These are phyloP conservation scores for Mrakia frigida DNA, from an alignment of 768 basidiomycete genomes.

Conservation along the genomic window DNA sequence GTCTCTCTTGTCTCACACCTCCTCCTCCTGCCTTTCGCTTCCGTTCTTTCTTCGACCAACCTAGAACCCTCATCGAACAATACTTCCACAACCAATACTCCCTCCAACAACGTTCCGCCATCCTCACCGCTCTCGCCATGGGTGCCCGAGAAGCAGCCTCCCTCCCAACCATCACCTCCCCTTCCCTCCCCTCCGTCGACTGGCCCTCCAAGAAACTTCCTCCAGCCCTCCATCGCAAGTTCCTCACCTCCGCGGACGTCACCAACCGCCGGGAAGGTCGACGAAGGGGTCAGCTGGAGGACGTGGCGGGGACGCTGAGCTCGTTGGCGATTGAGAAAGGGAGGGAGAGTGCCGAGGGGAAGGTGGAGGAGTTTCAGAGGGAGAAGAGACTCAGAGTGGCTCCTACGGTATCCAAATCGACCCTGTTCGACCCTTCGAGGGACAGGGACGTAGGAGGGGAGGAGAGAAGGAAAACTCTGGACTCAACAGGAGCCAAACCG, in stretches of 20 bases:
- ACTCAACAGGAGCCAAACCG: conserved; percentile 42
- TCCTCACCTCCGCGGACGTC: conserved; percentile 46
- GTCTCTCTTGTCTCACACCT: not conserved
- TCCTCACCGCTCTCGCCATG: conserved; percentile 77
- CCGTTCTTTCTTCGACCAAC: no score
- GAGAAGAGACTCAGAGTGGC: conserved; percentile 69
- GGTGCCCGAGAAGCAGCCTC: conserved; percentile 76
- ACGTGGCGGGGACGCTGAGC: conserved; percentile 48
- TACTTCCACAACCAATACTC: conserved; percentile 95
- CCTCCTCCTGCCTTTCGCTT: not conserved
- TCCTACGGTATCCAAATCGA: not conserved
- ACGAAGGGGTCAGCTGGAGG: not conserved
- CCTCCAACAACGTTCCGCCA: conserved; percentile 71
- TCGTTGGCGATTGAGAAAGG: conserved; percentile 59
- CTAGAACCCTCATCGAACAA: conserved; percentile 79
- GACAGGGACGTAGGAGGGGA: not conserved
- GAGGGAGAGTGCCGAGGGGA: conserved; percentile 54
- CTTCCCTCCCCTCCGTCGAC: conserved; percentile 42
- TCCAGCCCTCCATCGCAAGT: conserved; percentile 62
- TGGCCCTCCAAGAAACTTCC: conserved; percentile 84
- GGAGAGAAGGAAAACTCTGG: not conserved
- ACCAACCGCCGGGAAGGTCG: not conserved
- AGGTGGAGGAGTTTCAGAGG: conserved; percentile 60
- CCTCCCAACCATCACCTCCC: conserved; percentile 43
- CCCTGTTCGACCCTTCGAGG: not conserved